These are phyloP conservation scores for Penicillium herquei DNA, from an alignment of 495 filamentous ascomycete species.

Conservation along the genomic window DNA sequence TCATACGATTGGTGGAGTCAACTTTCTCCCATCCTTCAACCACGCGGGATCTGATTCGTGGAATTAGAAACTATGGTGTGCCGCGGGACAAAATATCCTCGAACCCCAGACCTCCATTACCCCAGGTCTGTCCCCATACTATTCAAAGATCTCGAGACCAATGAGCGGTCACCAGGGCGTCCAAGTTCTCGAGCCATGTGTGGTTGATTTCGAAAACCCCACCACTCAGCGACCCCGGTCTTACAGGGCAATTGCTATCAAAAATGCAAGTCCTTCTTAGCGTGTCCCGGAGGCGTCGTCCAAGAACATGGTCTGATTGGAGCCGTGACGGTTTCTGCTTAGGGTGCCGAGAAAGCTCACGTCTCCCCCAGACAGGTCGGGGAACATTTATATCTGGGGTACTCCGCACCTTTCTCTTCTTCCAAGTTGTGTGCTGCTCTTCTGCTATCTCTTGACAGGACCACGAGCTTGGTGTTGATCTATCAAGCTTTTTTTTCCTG, in stretches of 20 bases:
- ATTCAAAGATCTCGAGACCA: constrained; percentile 5
- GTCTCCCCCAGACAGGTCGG: background rate
- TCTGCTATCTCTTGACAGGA: background rate
- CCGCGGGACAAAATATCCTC: constrained; percentile 37
- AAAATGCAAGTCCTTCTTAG: constrained; percentile 22
- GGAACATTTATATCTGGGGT: constrained; percentile 19
- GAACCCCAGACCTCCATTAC: constrained; percentile 35
- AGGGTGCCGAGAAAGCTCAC: constrained; percentile 8
- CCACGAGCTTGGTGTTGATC: background rate
- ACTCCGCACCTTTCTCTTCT: constrained; percentile 8
- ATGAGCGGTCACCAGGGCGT: constrained; percentile 7
- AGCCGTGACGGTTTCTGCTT: constrained; percentile 13
- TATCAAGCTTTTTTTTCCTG: background rate
- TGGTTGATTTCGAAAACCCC: constrained; percentile 23
- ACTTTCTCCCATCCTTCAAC: constrained; percentile 18
- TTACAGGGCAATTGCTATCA: constrained; percentile 15
- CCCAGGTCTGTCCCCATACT: constrained; percentile 15
- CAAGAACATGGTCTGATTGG: constrained; percentile 14
- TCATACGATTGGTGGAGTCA: constrained; percentile 36
- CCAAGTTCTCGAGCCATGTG: constrained; percentile 8
- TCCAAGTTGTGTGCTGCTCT: constrained; percentile 2
- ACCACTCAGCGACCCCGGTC: constrained; percentile 31
- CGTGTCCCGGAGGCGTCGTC: constrained; percentile 16
- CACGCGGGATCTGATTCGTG: constrained; percentile 34
- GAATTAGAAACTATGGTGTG: constrained; percentile 21